Percentiles rank a stretch among this genome's conserved stretches.
phyloP scores from a whole-genome alignment of 371 early-diverging fungal genomes.

The Lichtheimia ornata region DNA sequence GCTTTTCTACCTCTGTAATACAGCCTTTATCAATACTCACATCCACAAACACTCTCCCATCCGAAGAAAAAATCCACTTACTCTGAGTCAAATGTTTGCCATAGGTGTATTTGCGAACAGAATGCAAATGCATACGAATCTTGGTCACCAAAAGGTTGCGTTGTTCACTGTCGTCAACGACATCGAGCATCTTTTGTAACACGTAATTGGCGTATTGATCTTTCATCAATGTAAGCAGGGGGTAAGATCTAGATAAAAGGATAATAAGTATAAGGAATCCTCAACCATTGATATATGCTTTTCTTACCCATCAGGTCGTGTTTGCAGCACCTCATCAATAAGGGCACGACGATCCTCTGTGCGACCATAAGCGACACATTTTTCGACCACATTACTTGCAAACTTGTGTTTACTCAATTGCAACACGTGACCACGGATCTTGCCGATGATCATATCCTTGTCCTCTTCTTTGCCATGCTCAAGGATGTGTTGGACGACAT shows the following conservation, averaged over 20 bases:
- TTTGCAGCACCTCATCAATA: constrained; percentile 87
- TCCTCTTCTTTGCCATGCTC: constrained; percentile 90
- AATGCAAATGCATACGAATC: constrained; percentile 89
- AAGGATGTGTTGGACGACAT: constrained; percentile 98
- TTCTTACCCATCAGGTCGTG: constrained; percentile 72
- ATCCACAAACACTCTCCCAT: too few relatives aligned
- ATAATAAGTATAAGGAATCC: not conserved
- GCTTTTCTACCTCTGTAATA: constrained; percentile 47
- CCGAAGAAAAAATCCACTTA: constrained; percentile 20
- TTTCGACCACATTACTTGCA: constrained; percentile 99
- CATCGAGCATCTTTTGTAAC: constrained; percentile 99
- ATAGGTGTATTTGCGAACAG: constrained; percentile 94
- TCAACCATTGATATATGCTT: not conserved
- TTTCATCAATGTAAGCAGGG: constrained; percentile 94
- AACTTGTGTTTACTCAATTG: constrained; percentile 97
- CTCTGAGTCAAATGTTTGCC: constrained; percentile 93
- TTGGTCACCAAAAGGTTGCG: constrained; percentile 81
- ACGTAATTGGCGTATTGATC: constrained; percentile 99
- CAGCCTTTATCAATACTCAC: not conserved
- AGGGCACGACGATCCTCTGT: constrained; percentile 73
- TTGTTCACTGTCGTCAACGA: constrained; percentile 88
- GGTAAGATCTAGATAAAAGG: constrained; percentile 61
- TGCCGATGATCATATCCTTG: constrained; percentile 82
- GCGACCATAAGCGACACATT: constrained; percentile 85
- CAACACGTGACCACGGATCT: constrained; percentile 89